Evolutionary conservation across 1,284 basidiomycete species (phyloP), one percentile per base, ranked within the genome.

Genomic region (Ustilago tritici): DNA sequence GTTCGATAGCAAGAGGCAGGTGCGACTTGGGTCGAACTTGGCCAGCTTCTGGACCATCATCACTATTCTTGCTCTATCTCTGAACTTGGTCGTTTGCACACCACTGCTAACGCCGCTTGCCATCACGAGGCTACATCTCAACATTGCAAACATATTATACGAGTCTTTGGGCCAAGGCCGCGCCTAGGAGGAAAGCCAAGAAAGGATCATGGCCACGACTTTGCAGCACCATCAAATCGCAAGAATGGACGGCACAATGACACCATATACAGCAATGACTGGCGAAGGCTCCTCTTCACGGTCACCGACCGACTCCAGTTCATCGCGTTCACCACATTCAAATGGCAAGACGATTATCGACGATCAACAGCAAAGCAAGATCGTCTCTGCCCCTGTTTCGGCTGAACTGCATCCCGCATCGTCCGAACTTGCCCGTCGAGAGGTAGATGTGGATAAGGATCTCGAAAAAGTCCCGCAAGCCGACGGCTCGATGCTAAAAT

Each of bases 401-500:
- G 49, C 31, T 4, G 49, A n/a, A 11, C 49, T 64, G 2, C 41
- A 52, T 12, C 40, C 59, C 0, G 67, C 56, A 9, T 23, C 49
- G 4, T 35, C 36, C n/a, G 58, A 70, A 31, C 54, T 36, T 23
- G n/a, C 10, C 35, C 35, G 12, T 36, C 23, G n/a, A 5, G 40
- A 7, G 14, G 14, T 6, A 2, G 31, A n/a, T 12, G 41, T 47
- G 17, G 34, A 61, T 2, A 8, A 23, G 1, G 76, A 78, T 31
- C 61, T 78, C 35, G 76, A 78, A 62, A 74, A 66, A 31, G 61
- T 56, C 3, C 55, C 70, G 1, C 65, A 68, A 19, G 65, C 63
- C 3, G 55, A 63, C 15, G 61, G 65, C 2, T 47, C 59, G 0
- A 46, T 56, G 2, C 52, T 68, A 14, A 11, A 49, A 23, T 38